A percentile compares a stretch with the other conserved stretches of the same genome.
These are phyloP conservation scores for Thermoascus crustaceus DNA, from an alignment of 2,329 filamentous ascomycete species.

Conservation along the genomic window DNA sequence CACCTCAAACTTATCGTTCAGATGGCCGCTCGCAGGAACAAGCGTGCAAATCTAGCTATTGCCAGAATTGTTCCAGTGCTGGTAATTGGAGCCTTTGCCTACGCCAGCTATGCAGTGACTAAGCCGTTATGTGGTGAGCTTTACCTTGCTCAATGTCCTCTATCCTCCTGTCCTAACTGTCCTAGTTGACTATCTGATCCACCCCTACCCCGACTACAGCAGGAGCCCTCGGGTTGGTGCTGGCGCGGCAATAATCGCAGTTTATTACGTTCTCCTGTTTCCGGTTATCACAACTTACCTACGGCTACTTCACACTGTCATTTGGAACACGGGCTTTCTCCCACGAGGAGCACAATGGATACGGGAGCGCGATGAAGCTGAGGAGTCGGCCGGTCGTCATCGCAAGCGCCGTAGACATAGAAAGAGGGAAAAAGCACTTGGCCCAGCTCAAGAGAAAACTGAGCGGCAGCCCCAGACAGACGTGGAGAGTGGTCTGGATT, in stretches of 20 bases:
- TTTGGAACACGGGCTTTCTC: constrained; percentile 64
- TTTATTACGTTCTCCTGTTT: constrained; percentile 65
- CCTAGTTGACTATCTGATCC: constrained; percentile 64
- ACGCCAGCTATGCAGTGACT: constrained; percentile 64
- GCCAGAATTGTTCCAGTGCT: constrained; percentile 62
- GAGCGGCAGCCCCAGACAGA: constrained; percentile 15
- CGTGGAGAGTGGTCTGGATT: constrained; percentile 19
- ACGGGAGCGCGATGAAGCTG: constrained; percentile 15
- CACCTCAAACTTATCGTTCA: constrained; percentile 8
- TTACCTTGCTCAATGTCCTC: constrained; percentile 4
- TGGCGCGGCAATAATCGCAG: constrained; percentile 60
- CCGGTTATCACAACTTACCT: constrained; percentile 60
- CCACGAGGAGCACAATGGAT: constrained; percentile 49
- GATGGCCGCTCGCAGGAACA: constrained; percentile 29
- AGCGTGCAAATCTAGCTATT: constrained; percentile 48
- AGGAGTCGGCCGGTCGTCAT: constrained; percentile 12
- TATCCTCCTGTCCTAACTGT: constrained; percentile 1
- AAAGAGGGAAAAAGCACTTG: constrained; percentile 18
- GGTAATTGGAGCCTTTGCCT: constrained; percentile 57
- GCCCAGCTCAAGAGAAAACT: constrained; percentile 19
- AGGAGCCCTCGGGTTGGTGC: constrained; percentile 43
- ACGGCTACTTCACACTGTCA: constrained; percentile 61
- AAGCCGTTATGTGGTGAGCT: constrained; percentile 59
- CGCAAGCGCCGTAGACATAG: constrained; percentile 16
- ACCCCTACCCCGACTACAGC: constrained; percentile 34